These are phyloP conservation scores for Psilocybe sp. DNA, from an alignment of 768 basidiomycete genomes.

Conservation along the genomic window DNA sequence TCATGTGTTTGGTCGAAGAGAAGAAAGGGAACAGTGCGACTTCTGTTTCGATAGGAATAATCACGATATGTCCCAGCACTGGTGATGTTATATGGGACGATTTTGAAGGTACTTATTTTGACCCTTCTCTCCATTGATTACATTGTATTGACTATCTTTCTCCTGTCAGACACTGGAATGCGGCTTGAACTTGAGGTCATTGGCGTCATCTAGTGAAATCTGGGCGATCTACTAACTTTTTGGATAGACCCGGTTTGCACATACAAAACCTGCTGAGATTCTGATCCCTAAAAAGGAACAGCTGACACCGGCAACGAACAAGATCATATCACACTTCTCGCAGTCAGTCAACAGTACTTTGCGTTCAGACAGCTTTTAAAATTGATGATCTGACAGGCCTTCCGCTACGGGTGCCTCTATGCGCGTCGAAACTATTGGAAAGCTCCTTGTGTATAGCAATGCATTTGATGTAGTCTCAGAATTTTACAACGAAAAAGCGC, in stretches of 20 bases:
- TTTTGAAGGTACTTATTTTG: constrained; percentile 60
- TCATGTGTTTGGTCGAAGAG: constrained; percentile 78
- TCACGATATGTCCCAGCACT: constrained; percentile 81
- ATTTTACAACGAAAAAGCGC: constrained; percentile 61
- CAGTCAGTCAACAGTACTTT: constrained; percentile 37
- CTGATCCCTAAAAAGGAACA: constrained; percentile 52
- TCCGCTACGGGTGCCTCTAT: constrained; percentile 39
- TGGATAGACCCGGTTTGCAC: constrained; percentile 77
- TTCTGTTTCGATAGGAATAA: constrained; percentile 60
- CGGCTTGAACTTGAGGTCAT: constrained; percentile 84
- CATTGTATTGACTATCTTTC: neutral
- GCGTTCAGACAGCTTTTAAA: neutral
- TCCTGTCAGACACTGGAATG: constrained; percentile 66
- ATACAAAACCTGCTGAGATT: constrained; percentile 81
- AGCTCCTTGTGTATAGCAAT: constrained; percentile 55
- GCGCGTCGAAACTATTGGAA: constrained; percentile 62
- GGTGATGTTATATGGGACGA: constrained; percentile 95
- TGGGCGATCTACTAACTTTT: neutral
- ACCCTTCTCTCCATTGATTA: neutral
- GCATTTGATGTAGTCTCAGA: constrained; percentile 66
- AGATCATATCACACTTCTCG: constrained; percentile 71
- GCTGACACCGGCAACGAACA: constrained; percentile 68
- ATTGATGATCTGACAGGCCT: constrained; percentile 26
- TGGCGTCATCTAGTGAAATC: constrained; percentile 6
- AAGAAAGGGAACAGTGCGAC: constrained; percentile 20